Evolutionary conservation across 2,329 filamentous ascomycete species (phyloP).

Genomic region (Fusarium floridanum): DNA sequence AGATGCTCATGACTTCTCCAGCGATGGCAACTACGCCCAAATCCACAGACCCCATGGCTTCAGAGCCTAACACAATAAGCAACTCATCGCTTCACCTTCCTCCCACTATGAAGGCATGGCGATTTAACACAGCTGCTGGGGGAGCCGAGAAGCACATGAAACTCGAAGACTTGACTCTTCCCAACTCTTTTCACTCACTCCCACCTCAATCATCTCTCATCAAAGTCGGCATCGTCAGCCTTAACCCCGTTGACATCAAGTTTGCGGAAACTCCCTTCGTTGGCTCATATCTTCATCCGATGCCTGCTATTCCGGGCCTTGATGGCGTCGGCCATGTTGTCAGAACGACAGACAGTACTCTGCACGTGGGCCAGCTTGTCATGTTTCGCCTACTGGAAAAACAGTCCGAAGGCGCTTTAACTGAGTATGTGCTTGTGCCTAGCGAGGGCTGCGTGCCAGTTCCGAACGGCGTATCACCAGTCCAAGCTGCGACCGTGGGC

Average conservation of each 20-base stretch:
- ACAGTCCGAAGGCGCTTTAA: not conserved
- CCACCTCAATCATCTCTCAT: not conserved
- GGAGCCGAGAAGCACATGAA: not conserved
- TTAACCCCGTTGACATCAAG: not conserved
- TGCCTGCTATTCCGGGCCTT: not conserved
- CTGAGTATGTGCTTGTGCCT: not conserved
- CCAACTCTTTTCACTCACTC: not conserved
- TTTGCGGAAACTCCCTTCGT: not conserved
- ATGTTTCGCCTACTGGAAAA: not conserved
- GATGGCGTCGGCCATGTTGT: not conserved
- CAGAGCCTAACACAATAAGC: not conserved
- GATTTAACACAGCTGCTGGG: not conserved
- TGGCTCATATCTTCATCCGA: not conserved
- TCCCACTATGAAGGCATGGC: not conserved
- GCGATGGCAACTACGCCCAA: not conserved
- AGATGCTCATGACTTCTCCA: not conserved
- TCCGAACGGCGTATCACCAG: not conserved
- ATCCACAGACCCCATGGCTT: not conserved
- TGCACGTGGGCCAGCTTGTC: not conserved
- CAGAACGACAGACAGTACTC: not conserved
- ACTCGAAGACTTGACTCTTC: not conserved
- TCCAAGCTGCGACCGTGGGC: not conserved
- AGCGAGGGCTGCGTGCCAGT: conserved; percentile 1
- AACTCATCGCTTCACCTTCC: fast-evolving
- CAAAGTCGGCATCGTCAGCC: not conserved